Evolutionary conservation across 2,329 filamentous ascomycete genomes (phyloP).

Genomic region (Epichloe scottii): DNA sequence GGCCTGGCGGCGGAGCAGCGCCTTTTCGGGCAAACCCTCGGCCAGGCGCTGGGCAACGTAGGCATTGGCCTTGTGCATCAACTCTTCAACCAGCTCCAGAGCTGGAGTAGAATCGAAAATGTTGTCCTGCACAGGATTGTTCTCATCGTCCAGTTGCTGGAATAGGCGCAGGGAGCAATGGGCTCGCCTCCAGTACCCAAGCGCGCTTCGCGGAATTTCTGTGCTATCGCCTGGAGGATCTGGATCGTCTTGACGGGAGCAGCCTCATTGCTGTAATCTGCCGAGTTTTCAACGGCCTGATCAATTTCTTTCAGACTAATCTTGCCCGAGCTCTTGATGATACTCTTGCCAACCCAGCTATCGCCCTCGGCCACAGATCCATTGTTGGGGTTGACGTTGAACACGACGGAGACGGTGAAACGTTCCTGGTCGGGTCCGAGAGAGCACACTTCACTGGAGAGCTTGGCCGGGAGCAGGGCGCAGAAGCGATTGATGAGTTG

Average conservation of each 20-base stretch:
- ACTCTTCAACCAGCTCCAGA: conserved; percentile 88
- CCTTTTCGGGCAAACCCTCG: conserved; percentile 75
- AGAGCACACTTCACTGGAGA: conserved; percentile 80
- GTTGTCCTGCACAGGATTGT: conserved; percentile 91
- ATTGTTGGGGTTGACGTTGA: conserved; percentile 73
- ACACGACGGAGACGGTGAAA: conserved; percentile 83
- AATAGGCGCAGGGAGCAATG: conserved; percentile 80
- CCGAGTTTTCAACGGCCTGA: conserved; percentile 55
- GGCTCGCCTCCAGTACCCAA: conserved; percentile 68
- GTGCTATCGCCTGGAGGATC: conserved; percentile 67
- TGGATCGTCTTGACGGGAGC: conserved; percentile 66
- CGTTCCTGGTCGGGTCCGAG: conserved; percentile 78
- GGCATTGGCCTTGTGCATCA: conserved; percentile 85
- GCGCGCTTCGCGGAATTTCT: conserved; percentile 82
- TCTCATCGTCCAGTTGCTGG: conserved; percentile 94
- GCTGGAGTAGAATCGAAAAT: conserved; percentile 85
- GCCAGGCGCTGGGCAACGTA: conserved; percentile 78
- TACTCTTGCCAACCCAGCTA: conserved; percentile 84
- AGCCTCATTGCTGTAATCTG: conserved; percentile 49
- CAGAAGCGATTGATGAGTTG: conserved; percentile 82
- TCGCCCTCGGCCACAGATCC: conserved; percentile 73
- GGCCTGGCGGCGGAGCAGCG: conserved; percentile 75
- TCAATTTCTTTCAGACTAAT: conserved; percentile 80
- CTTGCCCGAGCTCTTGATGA: conserved; percentile 85
- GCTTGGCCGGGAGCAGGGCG: conserved; percentile 76